These are phyloP conservation scores for Castanea crenata DNA, from an alignment of 306 rosid genomes.

Conservation along the genomic window DNA sequence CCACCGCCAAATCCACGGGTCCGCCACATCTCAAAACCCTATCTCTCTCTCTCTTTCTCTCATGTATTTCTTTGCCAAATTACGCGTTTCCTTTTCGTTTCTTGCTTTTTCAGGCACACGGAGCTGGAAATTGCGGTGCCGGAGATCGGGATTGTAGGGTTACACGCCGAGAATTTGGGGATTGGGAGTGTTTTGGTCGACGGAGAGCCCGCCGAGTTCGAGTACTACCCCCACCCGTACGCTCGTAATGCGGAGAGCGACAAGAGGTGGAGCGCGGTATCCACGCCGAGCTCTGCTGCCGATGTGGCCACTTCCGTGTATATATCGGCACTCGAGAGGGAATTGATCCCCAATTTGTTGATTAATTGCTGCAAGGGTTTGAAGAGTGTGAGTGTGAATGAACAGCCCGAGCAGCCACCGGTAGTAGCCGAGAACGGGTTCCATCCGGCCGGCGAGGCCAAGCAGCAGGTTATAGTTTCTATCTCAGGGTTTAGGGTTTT, in stretches of 20 bases:
- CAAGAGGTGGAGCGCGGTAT: conserved; percentile 56
- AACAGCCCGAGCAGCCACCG: conserved; percentile 52
- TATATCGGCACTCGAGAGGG: conserved; percentile 68
- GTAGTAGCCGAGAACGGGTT: conserved; percentile 56
- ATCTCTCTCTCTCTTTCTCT: neutral
- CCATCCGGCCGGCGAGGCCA: conserved; percentile 57
- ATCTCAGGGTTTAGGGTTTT: conserved; percentile 12
- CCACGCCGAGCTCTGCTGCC: conserved; percentile 70
- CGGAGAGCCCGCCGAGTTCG: conserved; percentile 83
- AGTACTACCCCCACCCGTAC: conserved; percentile 67
- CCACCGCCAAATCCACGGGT: conserved; percentile 73
- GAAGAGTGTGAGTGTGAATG: conserved; percentile 43
- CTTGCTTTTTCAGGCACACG: conserved; percentile 50
- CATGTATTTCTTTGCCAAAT: neutral
- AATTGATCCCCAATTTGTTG: conserved; percentile 71
- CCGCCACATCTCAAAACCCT: conserved; percentile 20
- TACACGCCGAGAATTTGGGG: conserved; percentile 91
- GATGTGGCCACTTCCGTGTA: conserved; percentile 70
- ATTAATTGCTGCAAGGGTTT: conserved; percentile 82
- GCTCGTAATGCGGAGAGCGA: conserved; percentile 32
- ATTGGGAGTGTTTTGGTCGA: conserved; percentile 81
- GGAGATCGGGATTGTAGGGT: conserved; percentile 85
- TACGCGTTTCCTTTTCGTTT: neutral
- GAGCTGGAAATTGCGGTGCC: conserved; percentile 89
- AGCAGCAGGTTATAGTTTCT: conserved; percentile 82